Base-by-base conservation (phyloP, 306 rosid species). In the Vachellia pachyceras region DNA sequence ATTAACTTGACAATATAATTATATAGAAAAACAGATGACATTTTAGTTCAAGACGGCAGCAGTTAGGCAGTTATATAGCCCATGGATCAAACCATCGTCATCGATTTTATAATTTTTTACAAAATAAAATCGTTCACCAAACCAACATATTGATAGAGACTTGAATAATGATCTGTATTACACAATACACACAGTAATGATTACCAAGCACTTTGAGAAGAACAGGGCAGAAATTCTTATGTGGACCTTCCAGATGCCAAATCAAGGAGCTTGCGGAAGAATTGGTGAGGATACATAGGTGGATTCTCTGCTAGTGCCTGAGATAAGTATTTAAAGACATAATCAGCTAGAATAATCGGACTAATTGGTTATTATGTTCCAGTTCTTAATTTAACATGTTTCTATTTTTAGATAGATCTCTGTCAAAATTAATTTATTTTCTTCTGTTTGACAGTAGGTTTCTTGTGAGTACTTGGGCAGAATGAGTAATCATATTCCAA, bases 231-330 rank as follows among this genome's bases (percentile, higher is more conserved):
- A 75, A 36, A 45, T 55, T 78, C 45, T 23, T 11, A 47, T 20
- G 63, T 11, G 57, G 87, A 78, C 83, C 92, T 90, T 89, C 90
- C 97, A 44, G 84, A 82, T 60, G 86, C 98, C 85, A 95, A 89
- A 90, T 95, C 94, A 73, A 95, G 95, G 74, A 92, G 92, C 25
- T 75, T 82, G 54, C 92, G 94, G 86, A 95, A 95, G 90, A 92
- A 95, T 57, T 91, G 87, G 84, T 90, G 97, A 80, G 98, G 98
- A 82, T 90, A 89, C 84, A 91, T 47, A 3, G 97, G 95, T 22
- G 97, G 97, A 36, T 90, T 84, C 88, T 91, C 98, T 23, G 90
- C 83, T 40, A 95, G 89, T 77, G 98, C 98, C 98, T 92, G 98
- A 80, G 20, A 87, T 55, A 55, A 15, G 69, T 18, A 86, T 64